Evolutionary conservation across 495 filamentous ascomycete genomes (phyloP), one percentile per base, ranked within the genome.

Genomic region (Elaphomyces granulatus): DNA sequence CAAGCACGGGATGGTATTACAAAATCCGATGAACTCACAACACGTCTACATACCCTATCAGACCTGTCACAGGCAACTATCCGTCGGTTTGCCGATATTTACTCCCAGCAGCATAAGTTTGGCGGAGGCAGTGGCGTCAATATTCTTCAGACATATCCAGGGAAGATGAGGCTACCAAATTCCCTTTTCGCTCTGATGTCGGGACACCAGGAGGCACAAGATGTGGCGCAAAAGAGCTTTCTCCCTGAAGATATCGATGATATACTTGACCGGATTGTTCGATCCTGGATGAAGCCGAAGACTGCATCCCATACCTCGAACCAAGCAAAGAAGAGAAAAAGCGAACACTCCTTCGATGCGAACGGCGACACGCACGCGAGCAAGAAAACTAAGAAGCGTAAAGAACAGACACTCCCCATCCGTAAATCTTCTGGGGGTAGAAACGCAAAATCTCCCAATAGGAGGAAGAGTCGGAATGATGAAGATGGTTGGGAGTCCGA

Each of bases 61-160:
- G 90, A 99, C 49, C 70, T 99, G 9, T 78, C 87, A 0, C 83
- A 92, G 59, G 71, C 77, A 1, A 70, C 86, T 32, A 81, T 96
- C 44, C 70, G 83, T 28, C 77, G 75, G 44, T 99, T 81, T 66
- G 82, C 88, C 50, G 69, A 73, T 20, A 52, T 62, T 33, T 68
- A 71, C 48, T 59, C 58, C 20, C 69, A 71, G 46, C 66, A 67
- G 36, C 58, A 66, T 44, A 62, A 58, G 38, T 58, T 66, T 32
- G 64, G 64, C 19, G 63, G 65, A 8, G 80, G 83, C 38, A 67
- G 74, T 45, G 78, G 78, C 34, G 84, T 83, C 71, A 73, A 64
- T 46, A 71, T 65, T 31, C 77, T 96, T 46, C 80, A 87, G 49
- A 79, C 80, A 3, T 88, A 80, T 54, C 78, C 87, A 1, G 77